Base-by-base conservation (phyloP, 2,329 filamentous ascomycete genomes). In the Sporothrix schenckii region DNA sequence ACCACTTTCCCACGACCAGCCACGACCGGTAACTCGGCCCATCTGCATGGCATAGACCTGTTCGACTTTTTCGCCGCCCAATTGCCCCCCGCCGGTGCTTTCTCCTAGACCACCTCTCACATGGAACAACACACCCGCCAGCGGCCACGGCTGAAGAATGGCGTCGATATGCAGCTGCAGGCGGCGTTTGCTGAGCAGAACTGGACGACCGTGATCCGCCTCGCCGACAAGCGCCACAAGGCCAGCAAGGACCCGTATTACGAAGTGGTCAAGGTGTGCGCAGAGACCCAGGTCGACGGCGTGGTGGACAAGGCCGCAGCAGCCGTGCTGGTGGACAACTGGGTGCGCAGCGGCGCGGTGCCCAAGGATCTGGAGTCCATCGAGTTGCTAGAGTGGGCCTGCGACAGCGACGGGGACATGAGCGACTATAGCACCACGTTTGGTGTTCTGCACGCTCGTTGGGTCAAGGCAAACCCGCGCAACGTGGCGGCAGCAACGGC, bases 301-400 rank as follows among this genome's bases (percentile, higher is more conserved):
- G 80, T 84, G 0, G 73, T 74, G 2, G 82, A 85, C 69, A 83
- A 82, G 74, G 80, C 80, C 16, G 80, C 80, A 0, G 83, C 82
- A 2, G 78, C 83, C 41, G 77, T 81, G 7, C 79, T 81, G 9
- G 78, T 87, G 3, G 80, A 84, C 71, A 80, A 81, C 68, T 81
- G 83, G 72, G 78, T 86, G 72, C 81, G 81, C 72, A 82, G 86
- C 66, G 81, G 80, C 68, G 81, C 79, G 4, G 78, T 79, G 13
- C 76, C 86, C 68, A 82, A 82, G 60, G 86, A 88, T 72, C 77
- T 81, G 3, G 84, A 86, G 69, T 78, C 80, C 14, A 76, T 88
- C 11, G 85, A 87, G 72, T 79, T 89, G 24, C 82, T 86, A 30
- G 86, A 88, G 72, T 87, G 85, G 81, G 83, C 86, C 1, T 80